phyloP scores from a whole-genome alignment of 2,329 filamentous ascomycete genomes.

The Stromatinia cepivora region DNA sequence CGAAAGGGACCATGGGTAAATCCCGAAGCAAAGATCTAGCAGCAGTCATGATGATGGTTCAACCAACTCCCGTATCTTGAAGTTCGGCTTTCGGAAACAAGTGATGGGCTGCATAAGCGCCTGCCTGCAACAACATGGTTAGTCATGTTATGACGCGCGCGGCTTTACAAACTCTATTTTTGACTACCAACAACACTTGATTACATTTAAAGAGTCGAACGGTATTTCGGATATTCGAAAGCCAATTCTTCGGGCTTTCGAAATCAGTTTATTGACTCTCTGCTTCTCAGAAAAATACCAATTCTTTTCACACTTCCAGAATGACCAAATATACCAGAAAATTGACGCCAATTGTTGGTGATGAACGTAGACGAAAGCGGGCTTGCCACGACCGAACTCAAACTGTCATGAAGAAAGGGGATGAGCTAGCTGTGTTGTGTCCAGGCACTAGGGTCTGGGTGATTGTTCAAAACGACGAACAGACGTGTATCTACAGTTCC shows the following conservation, averaged over 20 bases:
- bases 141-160: background rate
- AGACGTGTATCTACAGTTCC: background rate
- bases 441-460: background rate
- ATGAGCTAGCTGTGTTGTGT: background rate
- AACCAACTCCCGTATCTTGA: background rate
- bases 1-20: background rate
- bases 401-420: background rate
- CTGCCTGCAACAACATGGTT: background rate
- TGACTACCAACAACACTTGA: background rate
- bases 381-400: background rate
- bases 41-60: background rate
- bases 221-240: background rate
- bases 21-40: background rate
- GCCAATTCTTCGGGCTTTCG: background rate
- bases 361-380: background rate
- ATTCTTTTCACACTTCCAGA: background rate
- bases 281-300: background rate
- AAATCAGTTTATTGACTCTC: background rate
- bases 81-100: background rate
- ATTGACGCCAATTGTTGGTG: background rate
- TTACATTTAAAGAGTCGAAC: background rate
- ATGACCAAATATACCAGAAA: background rate
- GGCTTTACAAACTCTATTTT: background rate
- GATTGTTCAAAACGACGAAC: background rate
- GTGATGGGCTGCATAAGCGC: background rate